A percentile compares a stretch with the other conserved stretches of the same genome.
These are phyloP conservation scores for Metschnikowia santaceciliae DNA, from an alignment of 805 yeast species.

Conservation along the genomic window DNA sequence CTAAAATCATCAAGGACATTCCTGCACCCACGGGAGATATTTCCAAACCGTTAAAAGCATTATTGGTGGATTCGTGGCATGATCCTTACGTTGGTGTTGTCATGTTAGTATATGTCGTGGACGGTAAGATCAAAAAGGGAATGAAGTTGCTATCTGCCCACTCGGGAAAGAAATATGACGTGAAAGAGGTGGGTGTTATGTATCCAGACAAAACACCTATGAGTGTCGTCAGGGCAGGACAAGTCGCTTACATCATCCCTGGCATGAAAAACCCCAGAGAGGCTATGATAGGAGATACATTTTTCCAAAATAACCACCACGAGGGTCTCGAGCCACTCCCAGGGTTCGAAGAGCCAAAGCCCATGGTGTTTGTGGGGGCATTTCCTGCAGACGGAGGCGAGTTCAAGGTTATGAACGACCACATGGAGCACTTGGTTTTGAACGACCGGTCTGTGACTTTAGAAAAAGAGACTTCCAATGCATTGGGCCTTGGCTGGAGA, in stretches of 20 bases:
- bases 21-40: conserved; percentile 68
- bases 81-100: conserved; percentile 91
- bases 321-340: conserved; percentile 70
- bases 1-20: conserved; percentile 75
- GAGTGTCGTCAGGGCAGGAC: conserved; percentile 73
- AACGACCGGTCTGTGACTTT: conserved; percentile 90
- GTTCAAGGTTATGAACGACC: conserved; percentile 84
- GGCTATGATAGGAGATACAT: conserved; percentile 89
- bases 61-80: conserved; percentile 97
- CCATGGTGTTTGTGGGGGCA: conserved; percentile 98
- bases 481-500: conserved; percentile 97
- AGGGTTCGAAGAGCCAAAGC: conserved; percentile 95
- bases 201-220: conserved; percentile 79
- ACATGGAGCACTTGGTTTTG: conserved; percentile 79
- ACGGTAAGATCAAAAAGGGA: conserved; percentile 74
- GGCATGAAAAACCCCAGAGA: conserved; percentile 88
- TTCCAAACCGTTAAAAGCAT: conserved; percentile 57
- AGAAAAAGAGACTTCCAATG: conserved; percentile 87
- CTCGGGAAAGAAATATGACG: conserved; percentile 72
- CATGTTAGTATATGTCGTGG: conserved; percentile 76
- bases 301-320: conserved; percentile 56
- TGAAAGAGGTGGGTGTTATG: conserved; percentile 93
- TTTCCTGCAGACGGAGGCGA: conserved; percentile 95
- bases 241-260: conserved; percentile 91
- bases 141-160: conserved; percentile 74